A percentile compares a stretch with the other conserved stretches of the same genome.
These are phyloP conservation scores for Botrytis elliptica DNA, from an alignment of 2,329 filamentous ascomycete species.

Conservation along the genomic window DNA sequence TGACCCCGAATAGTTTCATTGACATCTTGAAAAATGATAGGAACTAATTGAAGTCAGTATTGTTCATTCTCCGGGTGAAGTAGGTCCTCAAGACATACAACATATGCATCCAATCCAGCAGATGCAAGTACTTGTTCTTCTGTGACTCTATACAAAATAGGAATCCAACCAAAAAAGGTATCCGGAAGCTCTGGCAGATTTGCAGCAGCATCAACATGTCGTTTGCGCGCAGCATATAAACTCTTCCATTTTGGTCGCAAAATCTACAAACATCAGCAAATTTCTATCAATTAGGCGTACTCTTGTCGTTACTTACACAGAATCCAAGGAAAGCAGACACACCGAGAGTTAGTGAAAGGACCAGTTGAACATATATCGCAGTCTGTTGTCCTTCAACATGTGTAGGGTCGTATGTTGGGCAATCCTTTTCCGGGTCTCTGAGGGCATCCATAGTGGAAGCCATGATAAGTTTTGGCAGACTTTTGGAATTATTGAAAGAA, in stretches of 20 bases:
- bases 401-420: constrained; percentile 32
- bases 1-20: constrained; percentile 74
- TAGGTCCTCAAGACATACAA: constrained; percentile 52
- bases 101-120: constrained; percentile 91
- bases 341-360: constrained; percentile 70
- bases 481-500: neutral
- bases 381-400: constrained; percentile 33
- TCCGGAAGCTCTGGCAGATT: constrained; percentile 77
- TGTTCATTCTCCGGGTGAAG: neutral
- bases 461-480: constrained; percentile 8
- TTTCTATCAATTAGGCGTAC: constrained; percentile 11
- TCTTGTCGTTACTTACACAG: constrained; percentile 54
- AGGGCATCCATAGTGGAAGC: constrained; percentile 25
- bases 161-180: constrained; percentile 90
- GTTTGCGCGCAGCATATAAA: constrained; percentile 86
- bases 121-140: constrained; percentile 88
- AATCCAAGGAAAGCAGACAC: constrained; percentile 71
- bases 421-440: constrained; percentile 26
- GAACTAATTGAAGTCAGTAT: constrained; percentile 53
- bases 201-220: constrained; percentile 58
- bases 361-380: constrained; percentile 58
- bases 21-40: constrained; percentile 95
- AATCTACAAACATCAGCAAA: constrained; percentile 53
- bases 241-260: constrained; percentile 88
- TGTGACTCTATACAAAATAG: constrained; percentile 76